Percentiles rank a stretch among this genome's conserved stretches.
Conservation (phyloP, 2,329 filamentous ascomycete species). For the Trichophyton schoenleinii region DNA sequence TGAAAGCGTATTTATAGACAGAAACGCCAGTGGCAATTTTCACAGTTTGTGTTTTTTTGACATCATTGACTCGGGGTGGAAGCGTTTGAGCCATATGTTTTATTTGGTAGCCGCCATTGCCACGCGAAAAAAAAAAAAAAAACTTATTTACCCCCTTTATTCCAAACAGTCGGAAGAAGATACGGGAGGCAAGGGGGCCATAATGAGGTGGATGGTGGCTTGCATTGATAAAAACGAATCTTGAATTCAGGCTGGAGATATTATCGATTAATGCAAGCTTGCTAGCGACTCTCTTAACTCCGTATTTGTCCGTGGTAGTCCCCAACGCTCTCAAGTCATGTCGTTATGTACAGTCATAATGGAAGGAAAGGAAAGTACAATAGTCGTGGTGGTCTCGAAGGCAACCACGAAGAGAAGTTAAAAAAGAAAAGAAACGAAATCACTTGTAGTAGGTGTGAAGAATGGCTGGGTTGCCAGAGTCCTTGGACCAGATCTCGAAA, state of each 20-base stretch:
- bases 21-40: neutral
- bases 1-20: neutral
- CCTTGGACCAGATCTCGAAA: slow-evolving; percentile 7
- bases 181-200: neutral
- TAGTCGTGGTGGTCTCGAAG: too few relatives aligned
- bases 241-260: neutral
- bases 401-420: neutral
- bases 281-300: neutral
- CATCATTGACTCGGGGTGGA: neutral
- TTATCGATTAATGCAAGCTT: neutral
- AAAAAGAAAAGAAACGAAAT: neutral
- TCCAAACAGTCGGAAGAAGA: neutral
- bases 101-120: neutral
- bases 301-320: neutral
- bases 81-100: neutral
- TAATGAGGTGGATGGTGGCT: neutral
- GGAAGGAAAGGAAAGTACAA: neutral
- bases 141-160: neutral
- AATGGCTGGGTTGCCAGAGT: slow-evolving; percentile 5
- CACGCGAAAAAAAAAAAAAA: neutral
- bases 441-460: slow-evolving; percentile 1
- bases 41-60: neutral
- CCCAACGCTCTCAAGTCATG: neutral
- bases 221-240: neutral
- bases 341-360: neutral